Evolutionary conservation across 306 rosid genomes (phyloP).

Genomic region (Pyrus pyrifolia): DNA sequence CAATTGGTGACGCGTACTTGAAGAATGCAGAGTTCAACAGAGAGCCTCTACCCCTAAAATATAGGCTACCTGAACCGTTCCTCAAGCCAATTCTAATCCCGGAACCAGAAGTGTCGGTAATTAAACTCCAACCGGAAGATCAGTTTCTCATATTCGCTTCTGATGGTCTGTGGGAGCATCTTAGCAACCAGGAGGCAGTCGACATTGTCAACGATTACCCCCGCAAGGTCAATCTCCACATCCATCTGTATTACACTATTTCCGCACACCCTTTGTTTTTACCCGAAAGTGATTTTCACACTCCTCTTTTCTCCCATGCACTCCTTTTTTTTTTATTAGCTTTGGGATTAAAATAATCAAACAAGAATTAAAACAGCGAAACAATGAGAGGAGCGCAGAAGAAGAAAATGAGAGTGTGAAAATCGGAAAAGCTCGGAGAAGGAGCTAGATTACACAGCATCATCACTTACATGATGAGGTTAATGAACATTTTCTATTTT

Average conservation of each 20-base stretch:
- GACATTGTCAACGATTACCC: conserved; percentile 58
- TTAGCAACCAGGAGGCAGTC: conserved; percentile 66
- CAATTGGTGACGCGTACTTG: conserved; percentile 84
- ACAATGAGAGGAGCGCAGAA: background rate
- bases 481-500: background rate
- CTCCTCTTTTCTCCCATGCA: background rate
- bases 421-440: background rate
- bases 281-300: background rate
- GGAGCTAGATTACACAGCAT: background rate
- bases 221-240: conserved; percentile 38
- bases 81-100: conserved; percentile 57
- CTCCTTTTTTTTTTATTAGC: too few species aligned
- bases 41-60: conserved; percentile 54
- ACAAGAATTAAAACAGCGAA: too few species aligned
- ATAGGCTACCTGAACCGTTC: conserved; percentile 61
- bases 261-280: too few species aligned
- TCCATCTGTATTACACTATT: background rate
- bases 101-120: conserved; percentile 56
- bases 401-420: background rate
- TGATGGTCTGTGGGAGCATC: conserved; percentile 92
- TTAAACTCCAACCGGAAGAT: conserved; percentile 51
- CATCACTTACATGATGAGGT: background rate
- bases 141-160: conserved; percentile 76
- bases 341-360: too few species aligned
- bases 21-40: conserved; percentile 66